Conservation (phyloP, 2,329 filamentous ascomycete species). For the Neofusicoccum kwambonambiense region DNA sequence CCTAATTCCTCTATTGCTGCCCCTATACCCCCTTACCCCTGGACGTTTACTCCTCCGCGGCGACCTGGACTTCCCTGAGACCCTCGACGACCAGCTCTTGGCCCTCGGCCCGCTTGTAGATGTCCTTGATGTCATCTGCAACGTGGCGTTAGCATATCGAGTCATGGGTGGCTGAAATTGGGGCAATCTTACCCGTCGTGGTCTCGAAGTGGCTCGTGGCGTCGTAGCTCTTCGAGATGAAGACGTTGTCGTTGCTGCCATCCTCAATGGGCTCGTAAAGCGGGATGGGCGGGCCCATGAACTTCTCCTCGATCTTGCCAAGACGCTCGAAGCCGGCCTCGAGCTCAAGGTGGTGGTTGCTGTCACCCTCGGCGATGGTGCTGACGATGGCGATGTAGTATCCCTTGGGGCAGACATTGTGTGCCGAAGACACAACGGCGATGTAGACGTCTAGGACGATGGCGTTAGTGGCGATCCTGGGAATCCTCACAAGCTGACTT, state of each 20-base stretch:
- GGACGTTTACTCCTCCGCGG: slow-evolving; percentile 61
- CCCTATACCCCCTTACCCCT: slow-evolving; percentile 1
- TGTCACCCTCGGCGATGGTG: slow-evolving; percentile 86
- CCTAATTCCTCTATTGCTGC: slow-evolving; percentile 15
- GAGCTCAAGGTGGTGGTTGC: slow-evolving; percentile 95
- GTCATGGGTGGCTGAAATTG: slow-evolving; percentile 18
- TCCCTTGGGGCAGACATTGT: slow-evolving; percentile 98
- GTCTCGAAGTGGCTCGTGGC: slow-evolving; percentile 98
- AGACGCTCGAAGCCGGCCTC: slow-evolving; percentile 89
- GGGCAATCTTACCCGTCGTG: slow-evolving; percentile 57
- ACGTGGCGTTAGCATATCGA: slow-evolving; percentile 23
- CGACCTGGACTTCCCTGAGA: slow-evolving; percentile 73
- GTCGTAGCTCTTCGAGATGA: slow-evolving; percentile 98
- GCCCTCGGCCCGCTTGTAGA: slow-evolving; percentile 80
- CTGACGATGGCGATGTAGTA: slow-evolving; percentile 99
- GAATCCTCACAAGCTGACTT: slow-evolving; percentile 30
- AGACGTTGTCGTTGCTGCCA: slow-evolving; percentile 85
- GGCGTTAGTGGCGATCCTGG: slow-evolving; percentile 18
- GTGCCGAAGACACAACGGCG: slow-evolving; percentile 88
- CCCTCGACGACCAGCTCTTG: slow-evolving; percentile 87
- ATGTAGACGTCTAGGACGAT: slow-evolving; percentile 79
- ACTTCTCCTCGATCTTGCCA: slow-evolving; percentile 92
- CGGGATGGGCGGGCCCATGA: slow-evolving; percentile 89
- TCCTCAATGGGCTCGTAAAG: slow-evolving; percentile 87
- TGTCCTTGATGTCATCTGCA: slow-evolving; percentile 88